Conservation (phyloP, 352 stramenopile species). For the Aphanomyces stellatus region DNA sequence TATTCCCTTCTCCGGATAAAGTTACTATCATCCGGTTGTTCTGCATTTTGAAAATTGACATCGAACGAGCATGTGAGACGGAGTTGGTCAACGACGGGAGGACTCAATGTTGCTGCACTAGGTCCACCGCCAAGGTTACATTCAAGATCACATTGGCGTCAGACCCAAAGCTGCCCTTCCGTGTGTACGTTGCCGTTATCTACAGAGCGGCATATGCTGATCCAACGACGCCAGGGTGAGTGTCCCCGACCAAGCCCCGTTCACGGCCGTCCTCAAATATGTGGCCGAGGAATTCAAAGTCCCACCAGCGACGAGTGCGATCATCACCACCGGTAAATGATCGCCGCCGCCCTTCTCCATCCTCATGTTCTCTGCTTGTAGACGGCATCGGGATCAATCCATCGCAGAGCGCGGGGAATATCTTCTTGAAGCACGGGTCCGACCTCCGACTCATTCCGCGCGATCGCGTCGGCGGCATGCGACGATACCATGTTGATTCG, state of each 20-base stretch:
- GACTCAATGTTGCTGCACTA: slow-evolving; percentile 4
- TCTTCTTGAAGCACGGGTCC: slow-evolving; percentile 79
- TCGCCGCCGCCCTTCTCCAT: background rate
- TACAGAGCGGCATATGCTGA: background rate
- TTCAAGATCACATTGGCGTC: slow-evolving; percentile 84
- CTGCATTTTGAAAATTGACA: too few species aligned
- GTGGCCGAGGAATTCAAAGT: slow-evolving; percentile 82
- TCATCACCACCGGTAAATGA: slow-evolving; percentile 74
- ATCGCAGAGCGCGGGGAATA: slow-evolving; percentile 69
- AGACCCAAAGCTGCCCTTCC: slow-evolving; percentile 79
- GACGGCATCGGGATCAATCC: slow-evolving; percentile 83
- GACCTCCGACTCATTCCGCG: slow-evolving; percentile 77
- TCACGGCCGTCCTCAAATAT: slow-evolving; percentile 80
- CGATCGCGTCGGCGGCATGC: slow-evolving; percentile 71
- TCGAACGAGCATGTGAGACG: too few species aligned
- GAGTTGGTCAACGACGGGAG: too few species aligned
- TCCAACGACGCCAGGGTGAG: slow-evolving; percentile 35
- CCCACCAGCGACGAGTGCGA: slow-evolving; percentile 68
- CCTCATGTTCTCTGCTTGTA: slow-evolving; percentile 22
- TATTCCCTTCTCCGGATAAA: too few species aligned
- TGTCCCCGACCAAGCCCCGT: slow-evolving; percentile 71
- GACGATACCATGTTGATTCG: too few species aligned
- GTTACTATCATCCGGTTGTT: too few species aligned
- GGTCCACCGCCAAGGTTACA: slow-evolving; percentile 48
- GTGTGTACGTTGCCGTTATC: slow-evolving; percentile 33